Conservation (phyloP, 2,329 filamentous ascomycete genomes). For the Sclerotinia borealis region DNA sequence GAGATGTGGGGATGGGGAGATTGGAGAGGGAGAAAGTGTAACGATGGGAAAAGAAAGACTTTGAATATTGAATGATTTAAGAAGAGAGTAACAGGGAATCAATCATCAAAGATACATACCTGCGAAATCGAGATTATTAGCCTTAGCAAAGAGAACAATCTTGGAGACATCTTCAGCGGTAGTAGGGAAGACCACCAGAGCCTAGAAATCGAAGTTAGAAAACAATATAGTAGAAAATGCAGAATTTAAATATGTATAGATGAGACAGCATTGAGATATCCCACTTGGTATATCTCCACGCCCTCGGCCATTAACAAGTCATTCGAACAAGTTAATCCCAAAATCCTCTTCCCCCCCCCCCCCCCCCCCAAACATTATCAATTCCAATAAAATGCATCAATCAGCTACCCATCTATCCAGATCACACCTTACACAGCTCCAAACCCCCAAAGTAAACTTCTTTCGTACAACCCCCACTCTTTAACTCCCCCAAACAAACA, state of each 20-base stretch:
- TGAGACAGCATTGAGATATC: background rate
- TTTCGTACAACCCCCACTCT: no score
- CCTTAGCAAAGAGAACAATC: constrained; percentile 13
- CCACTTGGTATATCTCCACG: background rate
- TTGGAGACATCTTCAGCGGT: constrained; percentile 16
- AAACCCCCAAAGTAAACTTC: background rate
- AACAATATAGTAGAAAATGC: background rate
- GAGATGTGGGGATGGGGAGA: no score
- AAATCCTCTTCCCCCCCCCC: no score
- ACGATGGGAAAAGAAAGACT: background rate
- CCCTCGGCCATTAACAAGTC: background rate
- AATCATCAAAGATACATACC: background rate
- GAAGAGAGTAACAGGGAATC: background rate
- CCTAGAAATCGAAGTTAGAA: background rate
- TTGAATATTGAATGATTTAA: background rate
- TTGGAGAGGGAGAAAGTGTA: constrained; percentile 2
- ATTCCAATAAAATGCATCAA: background rate
- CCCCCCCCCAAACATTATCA: background rate
- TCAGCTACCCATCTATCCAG: background rate
- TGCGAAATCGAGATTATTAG: constrained; percentile 12
- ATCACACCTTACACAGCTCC: no score
- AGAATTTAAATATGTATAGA: background rate
- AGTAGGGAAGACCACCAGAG: constrained; percentile 13
- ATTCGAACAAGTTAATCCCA: background rate
- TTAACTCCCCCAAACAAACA: no score